Evolutionary conservation across 768 basidiomycete species (phyloP).

Genomic region (Rhizopogon salebrosus): DNA sequence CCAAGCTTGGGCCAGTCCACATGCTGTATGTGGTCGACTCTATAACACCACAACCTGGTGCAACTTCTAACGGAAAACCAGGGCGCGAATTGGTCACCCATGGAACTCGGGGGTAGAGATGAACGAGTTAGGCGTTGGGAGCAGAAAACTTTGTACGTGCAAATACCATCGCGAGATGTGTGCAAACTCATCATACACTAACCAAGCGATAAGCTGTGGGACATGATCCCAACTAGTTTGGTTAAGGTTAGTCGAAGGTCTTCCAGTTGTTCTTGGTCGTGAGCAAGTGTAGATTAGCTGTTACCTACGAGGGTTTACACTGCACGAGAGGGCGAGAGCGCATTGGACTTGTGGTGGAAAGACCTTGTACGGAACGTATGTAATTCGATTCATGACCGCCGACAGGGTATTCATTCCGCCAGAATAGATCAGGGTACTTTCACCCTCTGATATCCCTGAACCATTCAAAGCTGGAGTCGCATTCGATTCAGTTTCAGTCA

Average conservation of each 20-base stretch:
- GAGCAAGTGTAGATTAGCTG: slow-evolving; percentile 21
- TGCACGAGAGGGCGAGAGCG: slow-evolving; percentile 10
- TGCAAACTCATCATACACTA: slow-evolving; percentile 5
- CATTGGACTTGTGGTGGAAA: slow-evolving; percentile 32
- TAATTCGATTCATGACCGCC: not conserved
- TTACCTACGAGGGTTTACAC: slow-evolving; percentile 33
- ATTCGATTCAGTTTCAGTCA: slow-evolving; percentile 43
- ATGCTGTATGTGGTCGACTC: slow-evolving; percentile 38
- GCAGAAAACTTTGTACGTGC: slow-evolving; percentile 37
- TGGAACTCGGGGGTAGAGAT: slow-evolving; percentile 32
- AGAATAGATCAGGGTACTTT: slow-evolving; percentile 28
- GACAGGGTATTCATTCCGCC: not conserved
- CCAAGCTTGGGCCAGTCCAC: slow-evolving; percentile 46
- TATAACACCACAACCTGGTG: not conserved
- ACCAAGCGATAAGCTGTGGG: slow-evolving; percentile 41
- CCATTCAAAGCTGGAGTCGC: slow-evolving; percentile 31
- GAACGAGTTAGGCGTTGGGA: slow-evolving; percentile 34
- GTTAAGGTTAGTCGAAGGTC: slow-evolving; percentile 27
- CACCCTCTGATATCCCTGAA: slow-evolving; percentile 30
- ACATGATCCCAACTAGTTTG: slow-evolving; percentile 39
- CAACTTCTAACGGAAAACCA: slow-evolving; percentile 9
- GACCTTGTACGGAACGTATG: slow-evolving; percentile 36
- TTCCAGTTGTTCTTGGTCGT: not conserved
- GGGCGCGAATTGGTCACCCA: slow-evolving; percentile 46
- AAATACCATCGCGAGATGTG: not conserved